Evolutionary conservation across 2,329 filamentous ascomycete genomes (phyloP).

Genomic region (Aspergillus sp.): DNA sequence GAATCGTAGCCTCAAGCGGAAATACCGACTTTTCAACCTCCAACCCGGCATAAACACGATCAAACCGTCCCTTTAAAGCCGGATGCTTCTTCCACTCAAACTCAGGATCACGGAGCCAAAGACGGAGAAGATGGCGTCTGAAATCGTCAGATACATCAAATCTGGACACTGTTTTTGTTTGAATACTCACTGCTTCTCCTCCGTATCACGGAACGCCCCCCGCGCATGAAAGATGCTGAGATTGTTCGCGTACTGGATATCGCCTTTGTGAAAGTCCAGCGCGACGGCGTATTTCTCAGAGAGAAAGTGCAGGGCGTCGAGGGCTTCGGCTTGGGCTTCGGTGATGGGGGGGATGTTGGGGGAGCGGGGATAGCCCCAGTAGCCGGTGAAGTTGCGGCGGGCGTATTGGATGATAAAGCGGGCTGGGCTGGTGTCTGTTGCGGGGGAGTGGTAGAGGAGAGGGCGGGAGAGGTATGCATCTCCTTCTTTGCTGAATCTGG

Average conservation of each 20-base stretch:
- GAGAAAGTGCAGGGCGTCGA: conserved; percentile 48
- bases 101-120: conserved; percentile 47
- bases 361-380: conserved; percentile 38
- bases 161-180: too few species aligned
- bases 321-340: conserved; percentile 49
- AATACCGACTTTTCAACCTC: conserved; percentile 37
- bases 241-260: conserved; percentile 51
- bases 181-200: conserved; percentile 32
- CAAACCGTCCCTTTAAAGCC: conserved; percentile 34
- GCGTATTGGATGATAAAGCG: conserved; percentile 58
- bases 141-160: conserved; percentile 1
- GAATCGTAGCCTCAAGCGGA: conserved; percentile 35
- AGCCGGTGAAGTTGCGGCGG: conserved; percentile 54
- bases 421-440: conserved; percentile 43
- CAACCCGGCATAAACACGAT: conserved; percentile 36
- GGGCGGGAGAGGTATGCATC: conserved; percentile 40
- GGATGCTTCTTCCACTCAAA: conserved; percentile 42
- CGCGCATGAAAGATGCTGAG: conserved; percentile 49
- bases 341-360: conserved; percentile 44
- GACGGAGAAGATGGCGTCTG: conserved; percentile 42
- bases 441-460: conserved; percentile 48
- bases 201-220: conserved; percentile 40
- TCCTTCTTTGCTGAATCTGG: conserved; percentile 48
- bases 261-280: conserved; percentile 44
- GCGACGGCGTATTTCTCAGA: conserved; percentile 40